A percentile compares a stretch with the other conserved stretches of the same genome.
Conservation (phyloP, 1,139 yeast genomes). For the Zygoascus sp. region DNA sequence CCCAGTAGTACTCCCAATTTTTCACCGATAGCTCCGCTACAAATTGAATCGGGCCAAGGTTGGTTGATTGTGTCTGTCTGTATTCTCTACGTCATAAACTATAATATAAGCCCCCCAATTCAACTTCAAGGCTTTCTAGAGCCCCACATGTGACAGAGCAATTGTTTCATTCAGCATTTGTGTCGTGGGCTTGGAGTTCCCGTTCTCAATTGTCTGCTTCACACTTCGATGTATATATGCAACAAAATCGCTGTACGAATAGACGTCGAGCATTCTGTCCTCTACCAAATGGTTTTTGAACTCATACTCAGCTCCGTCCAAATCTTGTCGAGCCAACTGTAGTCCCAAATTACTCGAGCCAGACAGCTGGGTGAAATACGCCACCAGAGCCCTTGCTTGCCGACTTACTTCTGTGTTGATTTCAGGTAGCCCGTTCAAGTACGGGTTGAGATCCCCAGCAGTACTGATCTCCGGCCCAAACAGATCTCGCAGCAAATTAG, state of each 20-base stretch:
- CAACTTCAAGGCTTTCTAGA: too few relatives aligned
- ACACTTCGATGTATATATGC: slow-evolving; percentile 34
- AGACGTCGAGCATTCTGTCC: slow-evolving; percentile 49
- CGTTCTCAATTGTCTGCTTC: slow-evolving; percentile 27
- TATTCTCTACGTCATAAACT: too few relatives aligned
- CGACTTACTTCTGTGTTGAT: slow-evolving; percentile 63
- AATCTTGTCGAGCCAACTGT: slow-evolving; percentile 59
- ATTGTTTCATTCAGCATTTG: slow-evolving; percentile 20
- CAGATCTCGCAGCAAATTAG: slow-evolving; percentile 63
- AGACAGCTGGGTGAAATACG: slow-evolving; percentile 43
- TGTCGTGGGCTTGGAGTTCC: slow-evolving; percentile 19
- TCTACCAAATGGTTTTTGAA: slow-evolving; percentile 65
- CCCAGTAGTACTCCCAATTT: background rate
- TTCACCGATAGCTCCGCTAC: too few relatives aligned
- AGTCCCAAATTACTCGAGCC: slow-evolving; percentile 47
- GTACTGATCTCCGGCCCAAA: slow-evolving; percentile 55
- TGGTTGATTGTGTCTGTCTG: too few relatives aligned
- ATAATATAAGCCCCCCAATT: too few relatives aligned
- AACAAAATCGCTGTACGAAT: slow-evolving; percentile 32
- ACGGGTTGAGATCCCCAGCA: slow-evolving; percentile 39
- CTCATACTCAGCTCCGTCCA: slow-evolving; percentile 58
- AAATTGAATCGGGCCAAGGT: too few relatives aligned
- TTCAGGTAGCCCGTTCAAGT: slow-evolving; percentile 62
- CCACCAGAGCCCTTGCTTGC: slow-evolving; percentile 62
- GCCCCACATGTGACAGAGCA: slow-evolving; percentile 18